Conservation (phyloP, 2,329 filamentous ascomycete genomes). For the Pseudogymnoascus sp. region DNA sequence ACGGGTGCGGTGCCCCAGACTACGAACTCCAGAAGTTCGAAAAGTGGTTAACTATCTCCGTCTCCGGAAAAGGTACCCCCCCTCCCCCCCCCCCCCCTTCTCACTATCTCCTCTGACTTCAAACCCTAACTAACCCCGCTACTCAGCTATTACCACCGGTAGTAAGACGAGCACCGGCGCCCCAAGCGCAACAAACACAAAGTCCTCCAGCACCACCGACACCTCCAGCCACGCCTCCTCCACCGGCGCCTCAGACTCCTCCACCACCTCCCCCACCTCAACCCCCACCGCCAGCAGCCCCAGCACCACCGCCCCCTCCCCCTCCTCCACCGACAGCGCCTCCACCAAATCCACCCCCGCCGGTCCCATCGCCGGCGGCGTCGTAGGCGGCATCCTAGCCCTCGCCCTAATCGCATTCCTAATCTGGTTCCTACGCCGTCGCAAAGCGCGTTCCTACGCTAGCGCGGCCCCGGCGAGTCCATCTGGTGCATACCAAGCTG, state of each 20-base stretch:
- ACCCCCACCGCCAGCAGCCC: neutral
- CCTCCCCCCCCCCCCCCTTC: neutral
- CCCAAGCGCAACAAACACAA: neutral
- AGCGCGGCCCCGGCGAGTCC: neutral
- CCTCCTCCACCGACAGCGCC: neutral
- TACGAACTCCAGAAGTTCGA: neutral
- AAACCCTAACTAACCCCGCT: neutral
- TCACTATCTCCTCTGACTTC: neutral
- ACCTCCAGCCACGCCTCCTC: neutral
- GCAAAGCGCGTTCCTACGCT: neutral
- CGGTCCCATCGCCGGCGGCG: neutral
- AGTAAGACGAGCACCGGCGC: neutral
- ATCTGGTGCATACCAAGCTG: neutral
- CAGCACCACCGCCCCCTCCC: neutral
- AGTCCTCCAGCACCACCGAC: neutral
- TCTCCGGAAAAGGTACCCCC: neutral
- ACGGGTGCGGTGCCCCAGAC: constrained; percentile 8
- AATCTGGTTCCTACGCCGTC: neutral
- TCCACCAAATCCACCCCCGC: neutral
- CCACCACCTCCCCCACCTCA: neutral
- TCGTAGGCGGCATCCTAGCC: neutral
- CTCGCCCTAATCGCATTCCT: neutral
- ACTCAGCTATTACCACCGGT: neutral
- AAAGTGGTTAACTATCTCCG: neutral
- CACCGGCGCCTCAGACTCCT: neutral